Evolutionary conservation across 129 eudicot genomes (phyloP).

Genomic region (Centaurea solstitialis): DNA sequence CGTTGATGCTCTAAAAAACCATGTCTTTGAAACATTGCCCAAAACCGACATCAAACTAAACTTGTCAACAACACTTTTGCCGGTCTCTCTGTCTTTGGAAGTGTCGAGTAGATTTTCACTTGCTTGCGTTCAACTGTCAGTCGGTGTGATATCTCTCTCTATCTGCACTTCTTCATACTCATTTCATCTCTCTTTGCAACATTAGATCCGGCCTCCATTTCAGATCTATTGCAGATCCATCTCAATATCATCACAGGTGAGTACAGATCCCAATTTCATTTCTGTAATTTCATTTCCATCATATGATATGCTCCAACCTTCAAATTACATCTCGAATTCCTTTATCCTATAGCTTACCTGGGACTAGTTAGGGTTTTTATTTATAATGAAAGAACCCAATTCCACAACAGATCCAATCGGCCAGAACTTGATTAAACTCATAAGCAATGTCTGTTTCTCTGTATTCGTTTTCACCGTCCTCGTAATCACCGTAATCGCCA

Average conservation of each 20-base stretch:
- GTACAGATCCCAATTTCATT: not conserved
- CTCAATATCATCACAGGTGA: conserved; percentile 1
- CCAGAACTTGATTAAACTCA: conserved; percentile 76
- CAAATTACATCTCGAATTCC: not conserved
- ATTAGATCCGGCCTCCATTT: conserved; percentile 26
- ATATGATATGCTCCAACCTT: conserved; percentile 11
- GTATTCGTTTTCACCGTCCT: conserved; percentile 87
- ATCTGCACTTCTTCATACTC: conserved; percentile 7
- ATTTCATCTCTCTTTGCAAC: not conserved
- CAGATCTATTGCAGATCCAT: conserved; percentile 30
- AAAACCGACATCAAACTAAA: too few relatives aligned
- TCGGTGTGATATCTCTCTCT: conserved; percentile 25
- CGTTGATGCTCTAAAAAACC: too few relatives aligned
- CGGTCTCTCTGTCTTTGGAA: not conserved
- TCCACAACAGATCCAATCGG: conserved; percentile 86
- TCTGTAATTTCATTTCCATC: too few relatives aligned
- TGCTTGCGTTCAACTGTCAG: conserved; percentile 24
- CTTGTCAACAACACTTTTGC: too few relatives aligned
- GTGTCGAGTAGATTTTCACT: conserved; percentile 1
- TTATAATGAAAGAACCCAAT: conserved; percentile 70
- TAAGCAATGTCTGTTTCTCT: conserved; percentile 97
- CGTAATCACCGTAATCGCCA: conserved; percentile 82
- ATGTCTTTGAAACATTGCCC: too few relatives aligned
- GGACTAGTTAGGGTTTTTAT: too few relatives aligned
- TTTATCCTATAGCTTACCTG: not conserved